Evolutionary conservation across 345 rosid genomes (phyloP).

Genomic region (Chamaenerion angustifolium): DNA sequence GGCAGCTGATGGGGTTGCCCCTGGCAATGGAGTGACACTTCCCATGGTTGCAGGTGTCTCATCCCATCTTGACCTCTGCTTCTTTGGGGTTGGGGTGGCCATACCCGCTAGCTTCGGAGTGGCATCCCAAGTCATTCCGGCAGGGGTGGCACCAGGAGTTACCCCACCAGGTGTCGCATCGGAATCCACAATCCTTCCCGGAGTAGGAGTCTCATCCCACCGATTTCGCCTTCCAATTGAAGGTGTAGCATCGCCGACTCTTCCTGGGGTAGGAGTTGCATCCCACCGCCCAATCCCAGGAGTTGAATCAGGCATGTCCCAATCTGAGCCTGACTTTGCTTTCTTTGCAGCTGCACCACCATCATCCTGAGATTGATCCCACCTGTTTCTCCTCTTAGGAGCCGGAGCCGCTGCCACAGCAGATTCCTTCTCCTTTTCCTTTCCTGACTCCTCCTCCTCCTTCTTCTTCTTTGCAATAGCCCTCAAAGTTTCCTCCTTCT

Average conservation of each 20-base stretch:
- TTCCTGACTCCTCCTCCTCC: conserved; percentile 69
- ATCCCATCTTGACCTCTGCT: conserved; percentile 96
- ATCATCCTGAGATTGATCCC: conserved; percentile 80
- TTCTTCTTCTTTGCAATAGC: conserved; percentile 38
- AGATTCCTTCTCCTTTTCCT: conserved; percentile 23
- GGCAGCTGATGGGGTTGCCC: conserved; percentile 71
- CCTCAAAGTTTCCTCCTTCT: conserved; percentile 63
- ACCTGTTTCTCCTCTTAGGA: conserved; percentile 75
- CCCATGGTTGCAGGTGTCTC: conserved; percentile 98
- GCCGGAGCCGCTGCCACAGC: conserved; percentile 17
- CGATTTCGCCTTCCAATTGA: conserved; percentile 66
- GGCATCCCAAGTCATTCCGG: conserved; percentile 93
- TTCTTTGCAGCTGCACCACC: conserved; percentile 39
- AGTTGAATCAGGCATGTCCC: conserved; percentile 85
- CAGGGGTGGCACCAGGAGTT: conserved; percentile 92
- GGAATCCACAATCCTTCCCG: conserved; percentile 75
- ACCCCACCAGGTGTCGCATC: conserved; percentile 88
- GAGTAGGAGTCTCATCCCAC: conserved; percentile 98
- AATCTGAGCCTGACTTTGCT: conserved; percentile 63
- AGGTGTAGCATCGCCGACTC: conserved; percentile 70
- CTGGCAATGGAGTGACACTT: conserved; percentile 85
- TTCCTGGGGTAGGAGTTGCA: conserved; percentile 79
- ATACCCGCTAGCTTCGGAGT: conserved; percentile 59
- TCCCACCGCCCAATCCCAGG: conserved; percentile 91
- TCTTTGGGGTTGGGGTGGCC: conserved; percentile 81